Evolutionary conservation across 164 flowering plant species (phyloP), one percentile per base, ranked within the genome.

Genomic region (Tetrastigma voinierianum): DNA sequence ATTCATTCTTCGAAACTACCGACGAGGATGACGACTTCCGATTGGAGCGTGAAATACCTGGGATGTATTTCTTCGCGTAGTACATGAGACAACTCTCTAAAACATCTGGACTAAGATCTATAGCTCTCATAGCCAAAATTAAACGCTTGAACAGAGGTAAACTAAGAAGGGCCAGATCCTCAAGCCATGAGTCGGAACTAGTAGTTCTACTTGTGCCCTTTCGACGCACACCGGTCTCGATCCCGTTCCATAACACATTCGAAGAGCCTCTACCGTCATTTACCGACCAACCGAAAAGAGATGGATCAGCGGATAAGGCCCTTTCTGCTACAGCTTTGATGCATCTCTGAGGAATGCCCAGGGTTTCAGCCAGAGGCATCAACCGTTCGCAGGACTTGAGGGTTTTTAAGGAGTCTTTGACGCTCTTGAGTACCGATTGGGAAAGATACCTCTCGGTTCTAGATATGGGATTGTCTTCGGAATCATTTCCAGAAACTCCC

Each of bases 221-320:
- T 14, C 69, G 59, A 4, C 82, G 70, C 20, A 52, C 46, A 14
- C 72, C 77, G 25, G 79, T 57, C 3, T 84, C 83, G 61, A 81
- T 78, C n/a, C 88, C 84, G 53, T 81, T 84, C 84, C 85, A 11
- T 11, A 74, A 62, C 67, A 76, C 73, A 57, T 61, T 76, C 44
- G 80, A 62, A 59, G 59, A 9, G 63, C 66, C 12, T 47, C 73
- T 16, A 15, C 64, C 79, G 46, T 82, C 86, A 63, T 59, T 81
- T 14, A 87, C 87, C 25, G 93, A 95, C 97, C 95, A 91, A 2
- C 95, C 95, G 19, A 89, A 85, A 43, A 87, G 69, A 1, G 87
- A 48, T 24, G 87, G 92, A 81, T 88, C 96, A 2, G 79, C 71
- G 9, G 86, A 65, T 1, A 86, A 71, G 0, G 90, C 91, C 24